These are phyloP conservation scores for Cerrena zonata DNA, from an alignment of 1,284 basidiomycete genomes.

Conservation along the genomic window DNA sequence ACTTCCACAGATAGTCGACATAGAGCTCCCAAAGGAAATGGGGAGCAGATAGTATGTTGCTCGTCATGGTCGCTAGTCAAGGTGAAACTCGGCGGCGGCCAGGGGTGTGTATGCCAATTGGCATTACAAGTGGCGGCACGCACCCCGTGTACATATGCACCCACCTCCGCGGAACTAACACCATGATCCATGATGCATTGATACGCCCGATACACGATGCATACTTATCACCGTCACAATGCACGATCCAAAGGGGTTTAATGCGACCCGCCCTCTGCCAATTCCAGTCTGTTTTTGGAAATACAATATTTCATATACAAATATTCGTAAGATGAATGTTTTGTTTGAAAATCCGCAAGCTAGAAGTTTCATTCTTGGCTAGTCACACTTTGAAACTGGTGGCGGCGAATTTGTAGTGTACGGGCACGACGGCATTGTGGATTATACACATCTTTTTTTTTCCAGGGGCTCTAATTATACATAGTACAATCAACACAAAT, in stretches of 20 bases:
- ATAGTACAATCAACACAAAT: conserved; percentile 21
- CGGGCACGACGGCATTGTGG: neutral
- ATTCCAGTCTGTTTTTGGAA: too few species aligned
- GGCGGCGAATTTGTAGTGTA: neutral
- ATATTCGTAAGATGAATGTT: too few species aligned
- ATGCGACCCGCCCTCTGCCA: too few species aligned
- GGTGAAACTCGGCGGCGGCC: neutral
- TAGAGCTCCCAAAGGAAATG: conserved; percentile 52
- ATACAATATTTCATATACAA: too few species aligned
- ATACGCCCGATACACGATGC: too few species aligned
- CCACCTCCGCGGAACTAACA: neutral
- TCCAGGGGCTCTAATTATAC: conserved; percentile 18
- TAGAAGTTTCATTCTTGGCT: neutral
- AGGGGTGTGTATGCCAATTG: neutral
- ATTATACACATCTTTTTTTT: conserved; percentile 3
- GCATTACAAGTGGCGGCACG: neutral
- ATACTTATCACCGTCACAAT: too few species aligned
- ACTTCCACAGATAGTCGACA: conserved; percentile 55
- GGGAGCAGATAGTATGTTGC: conserved; percentile 24
- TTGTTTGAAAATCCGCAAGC: too few species aligned
- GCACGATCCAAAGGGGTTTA: too few species aligned
- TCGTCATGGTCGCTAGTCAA: conserved; percentile 15
- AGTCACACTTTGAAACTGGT: neutral
- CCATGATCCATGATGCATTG: too few species aligned
- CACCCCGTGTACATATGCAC: neutral